phyloP scores from a whole-genome alignment of 2,329 filamentous ascomycete genomes.

The Chrysoporthe austroafricana region DNA sequence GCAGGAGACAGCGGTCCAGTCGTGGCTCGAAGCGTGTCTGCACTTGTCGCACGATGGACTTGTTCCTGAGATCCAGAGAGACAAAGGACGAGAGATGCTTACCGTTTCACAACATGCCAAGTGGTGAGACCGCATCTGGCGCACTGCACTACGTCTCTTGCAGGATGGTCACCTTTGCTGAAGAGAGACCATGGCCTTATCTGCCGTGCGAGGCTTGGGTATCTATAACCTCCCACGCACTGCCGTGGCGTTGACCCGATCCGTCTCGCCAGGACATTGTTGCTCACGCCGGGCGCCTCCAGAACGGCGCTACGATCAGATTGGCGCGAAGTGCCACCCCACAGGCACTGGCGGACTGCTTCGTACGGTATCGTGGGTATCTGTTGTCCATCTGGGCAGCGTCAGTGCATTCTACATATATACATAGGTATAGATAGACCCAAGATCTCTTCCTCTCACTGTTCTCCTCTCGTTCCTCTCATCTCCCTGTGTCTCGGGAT shows the following conservation, averaged over 20 bases:
- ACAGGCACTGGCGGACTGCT: background rate
- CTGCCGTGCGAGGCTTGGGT: too few relatives aligned
- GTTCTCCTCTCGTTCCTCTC: background rate
- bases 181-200: background rate
- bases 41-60: too few relatives aligned
- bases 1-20: too few relatives aligned
- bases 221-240: background rate
- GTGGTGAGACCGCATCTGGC: too few relatives aligned
- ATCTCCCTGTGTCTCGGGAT: background rate
- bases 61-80: too few relatives aligned
- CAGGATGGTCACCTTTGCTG: background rate
- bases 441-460: background rate
- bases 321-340: background rate
- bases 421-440: background rate
- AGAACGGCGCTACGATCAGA: background rate
- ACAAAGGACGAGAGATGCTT: too few relatives aligned
- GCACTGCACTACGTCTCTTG: too few relatives aligned
- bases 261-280: constrained; percentile 11
- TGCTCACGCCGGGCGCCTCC: background rate
- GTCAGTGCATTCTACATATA: background rate
- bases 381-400: background rate
- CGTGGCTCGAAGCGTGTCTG: too few relatives aligned
- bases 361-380: too few relatives aligned
- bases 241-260: background rate
- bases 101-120: too few relatives aligned